Conservation (phyloP, 768 basidiomycete species). For the Leccinum olivaceopallidum region DNA sequence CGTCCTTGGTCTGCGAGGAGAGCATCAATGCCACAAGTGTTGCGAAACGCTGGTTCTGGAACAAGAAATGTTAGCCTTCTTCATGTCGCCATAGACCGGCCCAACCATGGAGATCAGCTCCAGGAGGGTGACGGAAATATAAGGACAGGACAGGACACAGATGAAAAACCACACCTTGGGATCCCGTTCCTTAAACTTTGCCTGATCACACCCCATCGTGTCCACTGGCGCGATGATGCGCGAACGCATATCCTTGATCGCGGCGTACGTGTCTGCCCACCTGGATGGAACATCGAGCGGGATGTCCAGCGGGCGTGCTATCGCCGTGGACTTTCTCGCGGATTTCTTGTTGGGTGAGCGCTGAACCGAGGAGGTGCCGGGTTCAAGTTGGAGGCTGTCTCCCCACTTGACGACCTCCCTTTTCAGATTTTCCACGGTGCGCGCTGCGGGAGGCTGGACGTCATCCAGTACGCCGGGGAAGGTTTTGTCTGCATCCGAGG, state of each 20-base stretch:
- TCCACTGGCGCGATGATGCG: constrained; percentile 84
- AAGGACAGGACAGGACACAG: too few species aligned
- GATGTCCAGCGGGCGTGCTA: constrained; percentile 50
- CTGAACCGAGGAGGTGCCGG: too few species aligned
- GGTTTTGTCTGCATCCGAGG: constrained; percentile 2
- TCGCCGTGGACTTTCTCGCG: constrained; percentile 55
- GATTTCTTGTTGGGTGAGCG: constrained; percentile 23
- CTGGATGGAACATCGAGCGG: constrained; percentile 67
- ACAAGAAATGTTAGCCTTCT: too few species aligned
- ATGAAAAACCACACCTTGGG: constrained; percentile 51
- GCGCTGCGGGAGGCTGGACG: not conserved
- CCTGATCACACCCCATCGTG: constrained; percentile 83
- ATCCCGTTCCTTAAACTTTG: constrained; percentile 60
- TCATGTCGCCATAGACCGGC: too few species aligned
- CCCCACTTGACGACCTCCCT: not conserved
- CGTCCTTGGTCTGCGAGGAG: constrained; percentile 94
- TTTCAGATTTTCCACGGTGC: not conserved
- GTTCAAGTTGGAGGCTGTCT: not conserved
- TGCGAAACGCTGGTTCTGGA: constrained; percentile 76
- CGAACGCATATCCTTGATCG: constrained; percentile 76
- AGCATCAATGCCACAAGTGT: constrained; percentile 94
- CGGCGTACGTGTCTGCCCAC: constrained; percentile 71
- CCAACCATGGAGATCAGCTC: too few species aligned
- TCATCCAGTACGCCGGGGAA: not conserved
- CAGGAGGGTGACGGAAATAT: too few species aligned